A percentile compares a stretch with the other conserved stretches of the same genome.
phyloP scores from a whole-genome alignment of 805 yeast species.

The Kodamaea kaohsiungensis region DNA sequence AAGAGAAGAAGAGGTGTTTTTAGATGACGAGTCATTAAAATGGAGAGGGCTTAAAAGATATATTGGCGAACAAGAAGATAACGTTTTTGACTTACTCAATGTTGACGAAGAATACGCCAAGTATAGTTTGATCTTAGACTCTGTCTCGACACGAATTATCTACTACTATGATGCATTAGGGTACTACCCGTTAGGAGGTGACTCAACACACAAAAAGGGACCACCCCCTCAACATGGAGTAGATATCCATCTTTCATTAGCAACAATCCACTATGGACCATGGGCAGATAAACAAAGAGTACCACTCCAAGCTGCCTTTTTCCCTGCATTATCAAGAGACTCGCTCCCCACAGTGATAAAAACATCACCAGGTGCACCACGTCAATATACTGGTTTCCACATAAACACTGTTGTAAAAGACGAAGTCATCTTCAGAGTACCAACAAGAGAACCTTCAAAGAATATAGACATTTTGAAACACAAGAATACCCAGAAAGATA shows the following conservation, averaged over 20 bases:
- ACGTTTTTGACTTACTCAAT: constrained; percentile 28
- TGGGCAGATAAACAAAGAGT: constrained; percentile 90
- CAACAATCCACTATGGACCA: constrained; percentile 85
- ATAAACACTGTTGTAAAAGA: constrained; percentile 60
- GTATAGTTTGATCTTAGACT: constrained; percentile 65
- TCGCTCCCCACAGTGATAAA: constrained; percentile 34
- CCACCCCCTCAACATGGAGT: constrained; percentile 48
- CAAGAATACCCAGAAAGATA: not conserved
- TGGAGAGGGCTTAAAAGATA: constrained; percentile 86
- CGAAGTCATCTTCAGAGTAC: constrained; percentile 69
- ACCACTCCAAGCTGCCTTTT: constrained; percentile 61
- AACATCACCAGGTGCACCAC: constrained; percentile 25
- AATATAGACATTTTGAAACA: constrained; percentile 43
- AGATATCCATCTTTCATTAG: constrained; percentile 56
- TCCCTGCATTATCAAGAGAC: constrained; percentile 68
- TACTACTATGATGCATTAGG: constrained; percentile 59
- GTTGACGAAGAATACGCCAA: constrained; percentile 78
- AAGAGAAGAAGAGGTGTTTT: not conserved
- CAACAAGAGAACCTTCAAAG: constrained; percentile 83
- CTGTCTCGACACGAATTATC: constrained; percentile 52
- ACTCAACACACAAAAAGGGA: not conserved
- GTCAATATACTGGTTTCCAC: constrained; percentile 60
- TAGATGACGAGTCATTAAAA: constrained; percentile 52
- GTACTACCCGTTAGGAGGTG: not conserved
- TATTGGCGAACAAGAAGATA: constrained; percentile 40